Base-by-base conservation (phyloP, 768 basidiomycete species). In the Macrolepiota dolichaula region DNA sequence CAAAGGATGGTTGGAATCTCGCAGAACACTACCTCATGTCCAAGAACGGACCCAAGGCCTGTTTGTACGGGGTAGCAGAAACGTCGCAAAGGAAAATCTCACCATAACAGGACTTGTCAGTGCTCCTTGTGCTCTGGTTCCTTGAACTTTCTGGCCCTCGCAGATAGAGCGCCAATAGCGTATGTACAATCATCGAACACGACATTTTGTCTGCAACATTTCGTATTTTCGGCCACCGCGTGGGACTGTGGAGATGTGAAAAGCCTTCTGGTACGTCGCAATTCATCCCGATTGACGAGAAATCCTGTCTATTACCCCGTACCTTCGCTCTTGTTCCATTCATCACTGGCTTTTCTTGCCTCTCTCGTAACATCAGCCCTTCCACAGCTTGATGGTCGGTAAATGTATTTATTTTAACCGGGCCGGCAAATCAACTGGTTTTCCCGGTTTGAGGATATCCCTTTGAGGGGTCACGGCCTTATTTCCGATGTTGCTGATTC, bases 41-140 rank as follows among this genome's bases (percentile, higher is more conserved):
- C 27, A 53, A 44, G 29, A 17, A 17, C n/a, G 59, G 53, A 47
- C 59, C 59, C 22, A 61, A 61, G 44, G 59, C 59, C 27, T 22
- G 46, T 7, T 37, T 61, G 36, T 49, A 10, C 7, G 46, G 35
- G 47, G 29, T 38, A 17, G 42, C 53, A 25, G 38, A 54, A 38
- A 55, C 59, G 40, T 27, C 42, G 17, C n/a, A 19, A 42, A 40
- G 5, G 44, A 38, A 50, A 12, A 38, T 47, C 9, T 13, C n/a
- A 35, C 27, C 24, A 19, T 50, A 44, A 57, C 11, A 19, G n/a
- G 11, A 13, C 17, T 25, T 7, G 27, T 27, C 7, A 22, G 19
- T 2, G 37, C 19, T 54, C 22, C 36, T 32, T 19, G 37, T 57
- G 27, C 22, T 47, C 49, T 22, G 13, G 24, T 7, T 7, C 15